phyloP scores from a whole-genome alignment of 164 flowering plant genomes.

The Stephania cephalantha region DNA sequence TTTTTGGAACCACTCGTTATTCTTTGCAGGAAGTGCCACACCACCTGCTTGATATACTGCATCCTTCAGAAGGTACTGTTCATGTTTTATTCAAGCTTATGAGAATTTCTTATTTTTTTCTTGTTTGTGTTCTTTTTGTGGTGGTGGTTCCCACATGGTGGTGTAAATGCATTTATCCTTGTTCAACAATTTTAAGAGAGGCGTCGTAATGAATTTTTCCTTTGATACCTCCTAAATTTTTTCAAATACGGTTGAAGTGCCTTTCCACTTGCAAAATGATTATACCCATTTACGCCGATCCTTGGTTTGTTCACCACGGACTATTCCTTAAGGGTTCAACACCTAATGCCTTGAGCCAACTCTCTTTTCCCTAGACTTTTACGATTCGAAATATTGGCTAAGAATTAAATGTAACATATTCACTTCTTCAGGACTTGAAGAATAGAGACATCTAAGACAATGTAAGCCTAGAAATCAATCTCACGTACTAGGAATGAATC shows the following conservation, averaged over 20 bases:
- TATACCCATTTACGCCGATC: neutral
- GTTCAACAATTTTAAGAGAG: too few relatives aligned
- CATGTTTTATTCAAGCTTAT: neutral
- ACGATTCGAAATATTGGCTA: neutral
- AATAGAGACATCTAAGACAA: too few relatives aligned
- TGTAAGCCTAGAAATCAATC: too few relatives aligned
- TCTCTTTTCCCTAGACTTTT: neutral
- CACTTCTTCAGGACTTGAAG: neutral
- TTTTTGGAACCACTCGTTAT: neutral
- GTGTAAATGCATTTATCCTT: too few relatives aligned
- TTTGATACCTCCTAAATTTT: too few relatives aligned
- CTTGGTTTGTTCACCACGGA: neutral
- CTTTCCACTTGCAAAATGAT: neutral
- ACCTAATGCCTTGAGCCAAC: neutral
- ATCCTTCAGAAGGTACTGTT: conserved; percentile 74
- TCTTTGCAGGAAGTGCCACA: conserved; percentile 79
- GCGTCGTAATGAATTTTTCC: too few relatives aligned
- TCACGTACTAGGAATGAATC: too few relatives aligned
- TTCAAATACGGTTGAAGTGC: too few relatives aligned
- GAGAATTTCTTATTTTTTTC: neutral
- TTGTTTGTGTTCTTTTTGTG: neutral
- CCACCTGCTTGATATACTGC: conserved; percentile 80
- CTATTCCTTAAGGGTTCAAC: neutral
- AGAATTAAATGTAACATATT: neutral
- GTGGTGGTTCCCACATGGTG: neutral